Conservation (phyloP, 495 filamentous ascomycete species). For the Pyrenula massariospora region DNA sequence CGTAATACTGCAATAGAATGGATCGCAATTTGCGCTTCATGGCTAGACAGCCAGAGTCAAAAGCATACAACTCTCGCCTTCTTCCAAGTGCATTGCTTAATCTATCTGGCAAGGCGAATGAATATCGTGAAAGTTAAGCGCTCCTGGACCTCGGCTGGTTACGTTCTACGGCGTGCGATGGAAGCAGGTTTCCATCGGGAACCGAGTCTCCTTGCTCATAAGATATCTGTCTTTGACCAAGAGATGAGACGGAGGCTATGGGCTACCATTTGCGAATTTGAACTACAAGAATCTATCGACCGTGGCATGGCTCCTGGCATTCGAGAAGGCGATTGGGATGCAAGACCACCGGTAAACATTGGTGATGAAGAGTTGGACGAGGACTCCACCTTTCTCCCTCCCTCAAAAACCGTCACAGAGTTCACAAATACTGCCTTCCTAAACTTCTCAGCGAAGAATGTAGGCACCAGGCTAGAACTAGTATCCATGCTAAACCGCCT, state of each 20-base stretch:
- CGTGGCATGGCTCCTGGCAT: conserved; percentile 41
- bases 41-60: conserved; percentile 23
- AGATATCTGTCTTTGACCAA: conserved; percentile 30
- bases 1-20: conserved; percentile 22
- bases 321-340: conserved; percentile 37
- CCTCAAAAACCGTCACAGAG: conserved; percentile 4
- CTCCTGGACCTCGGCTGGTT: conserved; percentile 37
- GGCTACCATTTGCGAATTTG: conserved; percentile 43
- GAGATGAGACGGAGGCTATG: conserved; percentile 45
- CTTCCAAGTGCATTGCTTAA: conserved; percentile 40
- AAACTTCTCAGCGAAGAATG: conserved; percentile 11
- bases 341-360: conserved; percentile 30
- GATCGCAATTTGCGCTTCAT: conserved; percentile 23
- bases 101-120: conserved; percentile 34
- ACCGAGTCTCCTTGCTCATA: conserved; percentile 25
- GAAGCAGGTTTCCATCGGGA: conserved; percentile 45
- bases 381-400: conserved; percentile 2
- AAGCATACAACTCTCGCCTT: conserved; percentile 30
- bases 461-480: conserved; percentile 13
- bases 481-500: conserved; percentile 20
- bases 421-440: conserved; percentile 15
- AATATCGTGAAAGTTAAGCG: conserved; percentile 37
- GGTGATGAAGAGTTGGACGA: conserved; percentile 36
- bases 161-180: conserved; percentile 34
- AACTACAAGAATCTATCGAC: conserved; percentile 37